Evolutionary conservation across 106 monocot species (phyloP), one percentile per base, ranked within the genome.

Genomic region (Allium cepa): DNA sequence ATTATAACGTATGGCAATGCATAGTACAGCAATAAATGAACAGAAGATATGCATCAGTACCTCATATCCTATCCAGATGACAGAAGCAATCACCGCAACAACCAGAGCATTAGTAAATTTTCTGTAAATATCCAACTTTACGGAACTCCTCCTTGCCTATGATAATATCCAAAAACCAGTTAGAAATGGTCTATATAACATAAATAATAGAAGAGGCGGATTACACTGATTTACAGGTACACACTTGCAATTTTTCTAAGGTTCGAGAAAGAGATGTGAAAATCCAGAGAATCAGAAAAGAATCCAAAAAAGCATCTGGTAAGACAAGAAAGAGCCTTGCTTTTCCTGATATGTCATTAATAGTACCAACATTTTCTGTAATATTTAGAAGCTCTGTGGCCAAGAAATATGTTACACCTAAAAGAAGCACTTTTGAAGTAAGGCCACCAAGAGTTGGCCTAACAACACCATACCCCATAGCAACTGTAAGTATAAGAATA

Each of bases 401-500:
- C 66, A 97, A 64, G 77, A 97, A 97, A 69, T 92, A 97, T 62
- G 97, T 92, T 18, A 83, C 69, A 16, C 97, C 97, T 78, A 97
- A 82, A 62, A 97, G 84, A 73, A 97, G 81, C 75, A 97, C 97
- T 75, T 97, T 97, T 63, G 92, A 90, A 18, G 92, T 97, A 59
- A 97, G 86, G 55, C 96, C 97, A 63, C 92, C 97, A 71, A 97
- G 82, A 53, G 97, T 97, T 64, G 97, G 96, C 50, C 88, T 70
- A 26, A 97, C 89, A 67, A 97, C 97, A 70, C 97, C 97, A 82
- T 92, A 97, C 22, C 97, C 97, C 97, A 92, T 97, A 48, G 92
- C 84, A 16, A 97, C 82, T 58, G 80, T 76, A 46, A 97, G 82
- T 71, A 97, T 80, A 53, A 97, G 86, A 63, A 97, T 57, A 16